Conservation (phyloP, 495 filamentous ascomycete species). For the Aspergillus carlsbadensis region DNA sequence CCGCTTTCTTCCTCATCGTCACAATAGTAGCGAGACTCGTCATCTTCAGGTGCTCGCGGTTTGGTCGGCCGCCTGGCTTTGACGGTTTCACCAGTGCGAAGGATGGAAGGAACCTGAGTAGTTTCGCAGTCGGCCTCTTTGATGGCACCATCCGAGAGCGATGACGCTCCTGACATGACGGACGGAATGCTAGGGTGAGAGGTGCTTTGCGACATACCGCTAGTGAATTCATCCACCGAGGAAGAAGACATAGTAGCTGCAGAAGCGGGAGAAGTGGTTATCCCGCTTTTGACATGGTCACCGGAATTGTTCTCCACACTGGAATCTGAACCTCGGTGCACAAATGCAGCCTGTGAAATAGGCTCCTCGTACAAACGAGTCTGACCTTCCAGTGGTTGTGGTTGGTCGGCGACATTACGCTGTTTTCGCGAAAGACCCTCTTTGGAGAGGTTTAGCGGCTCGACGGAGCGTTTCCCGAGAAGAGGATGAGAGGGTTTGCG, state of each 20-base stretch:
- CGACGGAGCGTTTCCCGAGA: conserved; percentile 35
- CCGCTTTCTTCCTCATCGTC: conserved; percentile 46
- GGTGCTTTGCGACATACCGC: conserved; percentile 60
- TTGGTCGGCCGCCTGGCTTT: conserved; percentile 30
- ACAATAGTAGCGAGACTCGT: conserved; percentile 44
- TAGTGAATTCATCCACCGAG: conserved; percentile 52
- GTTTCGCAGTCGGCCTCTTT: conserved; percentile 30
- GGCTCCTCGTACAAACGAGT: conserved; percentile 21
- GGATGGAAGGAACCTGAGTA: conserved; percentile 38
- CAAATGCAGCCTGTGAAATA: conserved; percentile 29
- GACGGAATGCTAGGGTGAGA: conserved; percentile 77
- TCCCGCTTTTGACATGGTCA: conserved; percentile 47
- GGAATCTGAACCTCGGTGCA: conserved; percentile 48
- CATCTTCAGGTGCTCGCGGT: conserved; percentile 33
- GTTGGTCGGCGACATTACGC: conserved; percentile 32
- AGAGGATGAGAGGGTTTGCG: conserved; percentile 43
- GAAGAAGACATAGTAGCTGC: conserved; percentile 51
- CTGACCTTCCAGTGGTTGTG: conserved; percentile 21
- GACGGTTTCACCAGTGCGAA: conserved; percentile 47
- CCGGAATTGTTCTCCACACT: conserved; percentile 34
- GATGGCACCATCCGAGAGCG: conserved; percentile 54
- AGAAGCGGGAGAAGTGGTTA: conserved; percentile 56
- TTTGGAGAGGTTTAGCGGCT: conserved; percentile 45
- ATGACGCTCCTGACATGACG: conserved; percentile 76
- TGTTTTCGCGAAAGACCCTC: conserved; percentile 41